Conservation (phyloP, 1,284 basidiomycete species). For the Sporisorium iseilematis-ciliati region DNA sequence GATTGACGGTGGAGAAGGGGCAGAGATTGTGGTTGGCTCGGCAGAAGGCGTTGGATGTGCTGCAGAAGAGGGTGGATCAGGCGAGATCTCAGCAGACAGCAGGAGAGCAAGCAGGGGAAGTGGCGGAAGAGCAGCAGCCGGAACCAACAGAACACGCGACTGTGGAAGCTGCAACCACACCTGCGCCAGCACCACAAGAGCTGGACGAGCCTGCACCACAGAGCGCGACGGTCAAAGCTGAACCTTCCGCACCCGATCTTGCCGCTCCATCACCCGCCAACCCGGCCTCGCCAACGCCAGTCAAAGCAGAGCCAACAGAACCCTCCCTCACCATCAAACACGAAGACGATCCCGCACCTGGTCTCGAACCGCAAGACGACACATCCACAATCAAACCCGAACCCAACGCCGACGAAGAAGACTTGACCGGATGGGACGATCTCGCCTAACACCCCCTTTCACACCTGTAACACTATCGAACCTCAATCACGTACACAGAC, state of each 20-base stretch:
- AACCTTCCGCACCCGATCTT: neutral
- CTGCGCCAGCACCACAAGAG: neutral
- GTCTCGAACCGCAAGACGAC: neutral
- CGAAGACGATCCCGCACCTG: constrained; percentile 13
- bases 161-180: neutral
- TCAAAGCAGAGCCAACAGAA: neutral
- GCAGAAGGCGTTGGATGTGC: constrained; percentile 44
- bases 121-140: neutral
- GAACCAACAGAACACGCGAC: neutral
- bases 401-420: constrained; percentile 6
- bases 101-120: neutral
- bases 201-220: neutral
- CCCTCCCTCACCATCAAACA: neutral
- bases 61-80: constrained; percentile 31
- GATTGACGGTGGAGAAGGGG: constrained; percentile 49
- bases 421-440: constrained; percentile 50
- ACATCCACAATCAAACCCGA: constrained; percentile 23
- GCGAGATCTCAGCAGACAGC: neutral
- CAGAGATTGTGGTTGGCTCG: constrained; percentile 53
- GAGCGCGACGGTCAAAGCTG: neutral
- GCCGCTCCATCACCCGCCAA: neutral
- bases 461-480: too few species aligned
- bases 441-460: constrained; percentile 11
- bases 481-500: neutral
- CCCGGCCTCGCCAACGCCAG: neutral